A percentile compares a stretch with the other conserved stretches of the same genome.
phyloP scores from a whole-genome alignment of 2,329 filamentous ascomycete genomes.

The Penicillium concentricum region DNA sequence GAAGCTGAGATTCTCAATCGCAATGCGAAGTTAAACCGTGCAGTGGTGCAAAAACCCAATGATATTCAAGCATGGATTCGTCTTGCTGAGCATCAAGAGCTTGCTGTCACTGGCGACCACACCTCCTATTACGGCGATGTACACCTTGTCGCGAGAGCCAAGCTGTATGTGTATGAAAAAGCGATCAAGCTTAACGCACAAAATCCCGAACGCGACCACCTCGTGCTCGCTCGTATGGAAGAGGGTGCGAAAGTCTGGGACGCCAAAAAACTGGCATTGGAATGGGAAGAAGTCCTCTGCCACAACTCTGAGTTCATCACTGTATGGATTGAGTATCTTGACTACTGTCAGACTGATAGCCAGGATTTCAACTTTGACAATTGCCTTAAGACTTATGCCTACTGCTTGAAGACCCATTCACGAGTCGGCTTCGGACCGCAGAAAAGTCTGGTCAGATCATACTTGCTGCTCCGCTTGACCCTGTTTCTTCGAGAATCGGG shows the following conservation, averaged over 20 bases:
- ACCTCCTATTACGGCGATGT: slow-evolving; percentile 59
- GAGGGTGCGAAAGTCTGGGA: slow-evolving; percentile 77
- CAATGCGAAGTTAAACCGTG: slow-evolving; percentile 59
- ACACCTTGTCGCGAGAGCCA: slow-evolving; percentile 72
- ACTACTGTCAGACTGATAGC: slow-evolving; percentile 69
- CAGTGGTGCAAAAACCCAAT: slow-evolving; percentile 63
- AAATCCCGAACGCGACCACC: slow-evolving; percentile 52
- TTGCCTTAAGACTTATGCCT: slow-evolving; percentile 59
- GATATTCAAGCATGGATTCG: slow-evolving; percentile 73
- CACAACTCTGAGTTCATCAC: slow-evolving; percentile 57
- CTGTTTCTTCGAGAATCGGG: slow-evolving; percentile 73
- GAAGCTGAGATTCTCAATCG: slow-evolving; percentile 46
- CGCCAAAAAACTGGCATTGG: slow-evolving; percentile 56
- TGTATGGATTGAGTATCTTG: slow-evolving; percentile 72
- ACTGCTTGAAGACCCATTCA: slow-evolving; percentile 53
- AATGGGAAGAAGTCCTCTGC: slow-evolving; percentile 64
- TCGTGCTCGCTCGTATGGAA: slow-evolving; percentile 68
- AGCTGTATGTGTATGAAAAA: slow-evolving; percentile 74
- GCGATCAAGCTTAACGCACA: slow-evolving; percentile 62
- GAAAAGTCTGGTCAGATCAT: slow-evolving; percentile 52
- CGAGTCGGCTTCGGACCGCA: slow-evolving; percentile 18
- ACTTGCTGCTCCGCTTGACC: slow-evolving; percentile 73
- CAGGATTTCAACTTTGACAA: slow-evolving; percentile 66
- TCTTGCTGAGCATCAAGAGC: slow-evolving; percentile 76
- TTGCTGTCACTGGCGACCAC: slow-evolving; percentile 54